Base-by-base conservation (phyloP, 2,329 filamentous ascomycete genomes). In the Diaporthe batatas region DNA sequence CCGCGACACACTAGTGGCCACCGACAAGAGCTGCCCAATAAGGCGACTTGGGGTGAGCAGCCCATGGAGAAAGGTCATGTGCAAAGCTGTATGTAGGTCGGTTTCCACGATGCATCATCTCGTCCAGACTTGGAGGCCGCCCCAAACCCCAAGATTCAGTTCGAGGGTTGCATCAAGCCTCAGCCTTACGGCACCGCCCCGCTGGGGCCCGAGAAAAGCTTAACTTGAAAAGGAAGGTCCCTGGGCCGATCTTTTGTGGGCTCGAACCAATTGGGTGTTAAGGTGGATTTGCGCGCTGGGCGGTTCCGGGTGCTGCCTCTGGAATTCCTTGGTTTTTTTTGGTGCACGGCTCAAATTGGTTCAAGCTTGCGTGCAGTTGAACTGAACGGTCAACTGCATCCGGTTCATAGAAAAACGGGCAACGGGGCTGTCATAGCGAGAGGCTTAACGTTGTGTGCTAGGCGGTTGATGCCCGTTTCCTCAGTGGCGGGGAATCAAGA, bases 181-280 rank as follows among this genome's bases (percentile, higher is more conserved):
- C 62, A 67, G 62, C 62, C 62, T 47, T 67, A 67, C 62, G 23
- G 59, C 29, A 18, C 29, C 59, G n/a, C 44, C 58, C n/a, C 23
- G 25, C 23, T 36, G 42, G 59, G 42, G 59, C 25, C 59, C 12
- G 12, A 32, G 18, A 23, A n/a, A 65, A 36, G 62, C 44, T 39
- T 65, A 36, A 65, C 62, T 67, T 32, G 7, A 29, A 53, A 18
- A 10, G 62, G 62, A 67, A 53, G 62, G 62, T 21, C 62, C 47
- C 44, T 36, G 62, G 6, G 62, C 32, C 47, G 62, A 67, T 67
- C 62, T 39, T 39, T 39, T 53, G 44, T 47, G 39, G 58, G 11
- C 58, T 47, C 14, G 23, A 5, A 2, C 58, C 58, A 62, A 62
- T 62, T 14, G 29, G 25, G 62, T 36, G 44, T 25, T 25, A 44